Percentiles rank a stretch among this genome's conserved stretches.
These are phyloP conservation scores for Cudoniella acicularis DNA, from an alignment of 495 filamentous ascomycete genomes.

Conservation along the genomic window DNA sequence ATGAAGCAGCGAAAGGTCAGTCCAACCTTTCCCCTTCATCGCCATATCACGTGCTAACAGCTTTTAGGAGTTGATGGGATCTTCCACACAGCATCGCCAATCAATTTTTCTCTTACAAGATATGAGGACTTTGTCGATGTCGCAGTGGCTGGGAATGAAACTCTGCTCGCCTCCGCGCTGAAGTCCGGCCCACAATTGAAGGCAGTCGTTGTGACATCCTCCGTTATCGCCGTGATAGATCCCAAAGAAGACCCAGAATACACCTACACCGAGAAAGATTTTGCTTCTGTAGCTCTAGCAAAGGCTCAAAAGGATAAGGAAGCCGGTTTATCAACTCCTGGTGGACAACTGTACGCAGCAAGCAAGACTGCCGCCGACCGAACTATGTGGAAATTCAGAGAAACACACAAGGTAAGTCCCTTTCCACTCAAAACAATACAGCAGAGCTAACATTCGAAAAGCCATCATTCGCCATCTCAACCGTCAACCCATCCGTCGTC, in stretches of 20 bases:
- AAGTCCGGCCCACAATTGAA: constrained; percentile 26
- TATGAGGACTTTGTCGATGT: constrained; percentile 19
- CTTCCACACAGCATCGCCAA: constrained; percentile 29
- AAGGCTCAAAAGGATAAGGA: constrained; percentile 9
- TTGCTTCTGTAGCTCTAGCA: constrained; percentile 4
- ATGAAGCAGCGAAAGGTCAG: constrained; percentile 29
- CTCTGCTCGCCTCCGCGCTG: constrained; percentile 21
- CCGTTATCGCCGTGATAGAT: constrained; percentile 18
- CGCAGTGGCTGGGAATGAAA: constrained; percentile 21
- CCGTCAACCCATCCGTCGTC: constrained; percentile 24
- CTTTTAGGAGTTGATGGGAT: constrained; percentile 25
- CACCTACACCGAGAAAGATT: constrained; percentile 19
- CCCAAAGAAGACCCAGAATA: constrained; percentile 21
- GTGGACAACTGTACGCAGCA: constrained; percentile 22
- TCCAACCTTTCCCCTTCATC: neutral
- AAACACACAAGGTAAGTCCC: constrained; percentile 19
- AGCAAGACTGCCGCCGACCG: constrained; percentile 27
- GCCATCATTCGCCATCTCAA: constrained; percentile 25
- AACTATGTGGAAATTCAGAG: constrained; percentile 25
- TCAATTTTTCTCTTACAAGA: constrained; percentile 12
- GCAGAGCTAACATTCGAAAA: constrained; percentile 1
- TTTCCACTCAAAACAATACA: neutral
- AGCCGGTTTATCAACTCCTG: constrained; percentile 2
- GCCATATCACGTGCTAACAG: neutral
- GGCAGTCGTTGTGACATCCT: constrained; percentile 27